Conservation (phyloP, 805 yeast genomes). For the Candida qinlingensis region DNA sequence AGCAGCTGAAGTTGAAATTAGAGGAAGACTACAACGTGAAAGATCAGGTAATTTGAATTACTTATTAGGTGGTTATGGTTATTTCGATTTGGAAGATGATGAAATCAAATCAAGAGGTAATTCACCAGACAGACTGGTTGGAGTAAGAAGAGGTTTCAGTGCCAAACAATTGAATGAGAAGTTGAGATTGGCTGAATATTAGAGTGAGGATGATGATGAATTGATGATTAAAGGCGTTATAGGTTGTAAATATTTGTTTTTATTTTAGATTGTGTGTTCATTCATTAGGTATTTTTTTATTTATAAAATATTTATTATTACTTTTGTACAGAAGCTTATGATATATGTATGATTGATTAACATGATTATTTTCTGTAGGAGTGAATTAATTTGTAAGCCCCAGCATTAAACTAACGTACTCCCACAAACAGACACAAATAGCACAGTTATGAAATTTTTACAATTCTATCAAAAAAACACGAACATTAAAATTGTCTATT, state of each 20-base stretch:
- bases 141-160: slow-evolving; percentile 19
- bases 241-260: neutral
- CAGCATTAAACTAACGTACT: too few relatives aligned
- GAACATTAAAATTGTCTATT: slow-evolving; percentile 1
- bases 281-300: neutral
- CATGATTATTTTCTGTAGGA: too few relatives aligned
- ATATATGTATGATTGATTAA: too few relatives aligned
- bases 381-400: too few relatives aligned
- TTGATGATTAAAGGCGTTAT: too few relatives aligned
- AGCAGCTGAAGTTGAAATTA: slow-evolving; percentile 12
- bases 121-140: slow-evolving; percentile 22
- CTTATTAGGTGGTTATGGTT: slow-evolving; percentile 80
- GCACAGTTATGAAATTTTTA: too few relatives aligned
- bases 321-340: too few relatives aligned
- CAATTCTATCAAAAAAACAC: neutral
- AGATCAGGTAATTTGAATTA: slow-evolving; percentile 34
- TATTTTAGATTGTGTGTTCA: neutral
- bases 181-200: slow-evolving; percentile 26
- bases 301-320: too few relatives aligned
- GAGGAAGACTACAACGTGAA: slow-evolving; percentile 23
- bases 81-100: slow-evolving; percentile 67
- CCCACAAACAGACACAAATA: too few relatives aligned
- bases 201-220: neutral
- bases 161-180: slow-evolving; percentile 25
- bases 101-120: slow-evolving; percentile 44